Percentiles rank a stretch among this genome's conserved stretches.
phyloP scores from a whole-genome alignment of 495 filamentous ascomycete species.

The Penicillium desertorum region DNA sequence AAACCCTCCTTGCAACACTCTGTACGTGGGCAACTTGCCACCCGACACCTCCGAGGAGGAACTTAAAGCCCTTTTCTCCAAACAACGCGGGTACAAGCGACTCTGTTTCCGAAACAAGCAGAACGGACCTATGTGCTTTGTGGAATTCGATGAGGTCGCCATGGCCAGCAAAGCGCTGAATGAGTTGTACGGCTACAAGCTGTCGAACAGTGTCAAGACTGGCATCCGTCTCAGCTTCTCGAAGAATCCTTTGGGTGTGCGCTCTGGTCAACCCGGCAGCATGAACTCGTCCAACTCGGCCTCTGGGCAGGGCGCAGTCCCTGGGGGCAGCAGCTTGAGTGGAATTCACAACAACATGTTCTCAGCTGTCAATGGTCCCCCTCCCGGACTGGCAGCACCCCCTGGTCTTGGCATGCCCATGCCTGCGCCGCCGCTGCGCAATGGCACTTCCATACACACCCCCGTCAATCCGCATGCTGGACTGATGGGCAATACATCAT shows the following conservation, averaged over 20 bases:
- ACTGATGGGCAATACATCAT: conserved; percentile 39
- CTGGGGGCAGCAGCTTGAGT: conserved; percentile 51
- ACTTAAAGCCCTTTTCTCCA: conserved; percentile 90
- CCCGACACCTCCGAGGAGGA: conserved; percentile 95
- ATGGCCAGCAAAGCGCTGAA: conserved; percentile 92
- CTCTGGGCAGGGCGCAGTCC: conserved; percentile 47
- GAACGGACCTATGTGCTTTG: conserved; percentile 98
- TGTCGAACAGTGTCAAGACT: conserved; percentile 93
- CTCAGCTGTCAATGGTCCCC: conserved; percentile 70
- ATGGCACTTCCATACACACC: conserved; percentile 37
- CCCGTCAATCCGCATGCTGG: conserved; percentile 36
- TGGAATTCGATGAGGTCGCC: conserved; percentile 94
- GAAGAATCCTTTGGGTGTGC: conserved; percentile 94
- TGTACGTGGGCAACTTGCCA: conserved; percentile 95
- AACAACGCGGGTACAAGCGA: conserved; percentile 92
- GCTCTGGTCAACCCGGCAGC: conserved; percentile 66
- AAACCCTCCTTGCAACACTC: conserved; percentile 96
- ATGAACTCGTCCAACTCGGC: conserved; percentile 52
- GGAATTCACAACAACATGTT: conserved; percentile 62
- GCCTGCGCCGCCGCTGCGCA: conserved; percentile 27
- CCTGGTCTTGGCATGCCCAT: conserved; percentile 58
- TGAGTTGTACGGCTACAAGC: conserved; percentile 82
- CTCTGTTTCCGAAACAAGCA: conserved; percentile 97
- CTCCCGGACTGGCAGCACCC: conserved; percentile 68
- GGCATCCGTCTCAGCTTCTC: conserved; percentile 98